These are phyloP conservation scores for Komagataella phaffii DNA, from an alignment of 805 yeast genomes.

Conservation along the genomic window DNA sequence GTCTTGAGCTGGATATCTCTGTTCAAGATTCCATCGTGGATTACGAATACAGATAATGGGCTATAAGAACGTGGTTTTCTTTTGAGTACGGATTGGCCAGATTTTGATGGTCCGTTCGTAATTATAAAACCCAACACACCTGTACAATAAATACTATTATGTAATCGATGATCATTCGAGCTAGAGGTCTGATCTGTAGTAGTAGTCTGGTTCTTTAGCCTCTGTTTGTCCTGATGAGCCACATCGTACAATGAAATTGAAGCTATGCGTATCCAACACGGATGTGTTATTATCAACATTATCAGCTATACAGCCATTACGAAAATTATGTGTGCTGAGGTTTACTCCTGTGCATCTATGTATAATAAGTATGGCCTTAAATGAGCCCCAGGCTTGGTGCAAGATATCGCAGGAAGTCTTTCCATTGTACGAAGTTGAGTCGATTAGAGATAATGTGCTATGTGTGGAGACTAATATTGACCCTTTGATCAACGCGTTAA, in stretches of 20 bases:
- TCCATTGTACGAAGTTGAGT: conserved; percentile 34
- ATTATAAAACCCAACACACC: conserved; percentile 21
- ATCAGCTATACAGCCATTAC: conserved; percentile 27
- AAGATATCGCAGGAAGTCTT: conserved; percentile 33
- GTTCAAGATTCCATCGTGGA: not conserved
- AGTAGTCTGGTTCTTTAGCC: too few species aligned
- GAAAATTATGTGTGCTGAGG: conserved; percentile 43
- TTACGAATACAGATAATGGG: conserved; percentile 24
- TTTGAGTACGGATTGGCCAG: conserved; percentile 48
- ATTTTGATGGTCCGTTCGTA: conserved; percentile 23
- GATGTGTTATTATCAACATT: conserved; percentile 1
- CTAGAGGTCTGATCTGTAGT: not conserved
- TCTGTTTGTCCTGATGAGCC: not conserved
- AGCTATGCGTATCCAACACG: conserved; percentile 4
- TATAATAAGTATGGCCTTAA: conserved; percentile 35
- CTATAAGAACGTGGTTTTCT: conserved; percentile 28
- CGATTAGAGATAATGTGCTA: conserved; percentile 39
- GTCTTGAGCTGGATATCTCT: conserved; percentile 52
- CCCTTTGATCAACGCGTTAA: conserved; percentile 40
- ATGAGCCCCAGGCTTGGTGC: conserved; percentile 63
- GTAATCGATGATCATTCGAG: not conserved
- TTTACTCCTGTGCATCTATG: conserved; percentile 36
- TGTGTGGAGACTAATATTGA: conserved; percentile 53
- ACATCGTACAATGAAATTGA: conserved; percentile 5
- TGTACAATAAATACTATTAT: not conserved